A percentile compares a stretch with the other conserved stretches of the same genome.
Evolutionary conservation across 2,329 filamentous ascomycete genomes (phyloP).

Genomic region (Penicillium hesseltinei): DNA sequence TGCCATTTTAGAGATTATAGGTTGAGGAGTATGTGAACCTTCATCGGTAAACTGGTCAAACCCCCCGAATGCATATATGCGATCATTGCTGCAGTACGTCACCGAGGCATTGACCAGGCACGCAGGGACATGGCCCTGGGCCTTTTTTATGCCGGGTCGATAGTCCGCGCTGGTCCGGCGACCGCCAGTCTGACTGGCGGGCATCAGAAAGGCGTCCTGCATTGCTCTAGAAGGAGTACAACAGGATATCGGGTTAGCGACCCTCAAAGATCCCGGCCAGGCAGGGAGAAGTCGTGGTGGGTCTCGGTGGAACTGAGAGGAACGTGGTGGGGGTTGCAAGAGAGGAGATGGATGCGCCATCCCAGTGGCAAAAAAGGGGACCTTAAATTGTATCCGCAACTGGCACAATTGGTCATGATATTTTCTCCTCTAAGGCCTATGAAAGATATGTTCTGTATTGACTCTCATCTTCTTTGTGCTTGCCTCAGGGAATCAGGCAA

Average conservation of each 20-base stretch:
- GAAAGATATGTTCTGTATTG: background rate
- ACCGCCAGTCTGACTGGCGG: conserved; percentile 72
- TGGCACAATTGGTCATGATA: background rate
- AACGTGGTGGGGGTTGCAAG: conserved; percentile 21
- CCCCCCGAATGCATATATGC: conserved; percentile 96
- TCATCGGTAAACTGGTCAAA: conserved; percentile 99
- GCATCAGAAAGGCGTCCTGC: conserved; percentile 84
- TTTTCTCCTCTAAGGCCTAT: background rate
- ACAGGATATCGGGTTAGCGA: conserved; percentile 26
- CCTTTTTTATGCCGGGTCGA: conserved; percentile 77
- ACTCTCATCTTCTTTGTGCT: background rate
- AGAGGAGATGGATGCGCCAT: conserved; percentile 33
- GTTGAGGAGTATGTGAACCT: conserved; percentile 44
- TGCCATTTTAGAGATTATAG: background rate
- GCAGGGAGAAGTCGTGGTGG: conserved; percentile 31
- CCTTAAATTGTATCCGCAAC: conserved; percentile 1
- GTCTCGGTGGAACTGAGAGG: conserved; percentile 32
- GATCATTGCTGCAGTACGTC: conserved; percentile 96
- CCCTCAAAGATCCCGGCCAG: conserved; percentile 26
- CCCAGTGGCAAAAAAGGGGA: conserved; percentile 9
- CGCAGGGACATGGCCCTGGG: conserved; percentile 77
- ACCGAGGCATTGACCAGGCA: conserved; percentile 97
- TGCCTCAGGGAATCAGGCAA: background rate
- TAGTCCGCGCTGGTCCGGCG: conserved; percentile 66
- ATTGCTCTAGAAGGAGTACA: conserved; percentile 43